Base-by-base conservation (phyloP, 192 early-diverging fungal species). In the Nowakowskiella sp. region DNA sequence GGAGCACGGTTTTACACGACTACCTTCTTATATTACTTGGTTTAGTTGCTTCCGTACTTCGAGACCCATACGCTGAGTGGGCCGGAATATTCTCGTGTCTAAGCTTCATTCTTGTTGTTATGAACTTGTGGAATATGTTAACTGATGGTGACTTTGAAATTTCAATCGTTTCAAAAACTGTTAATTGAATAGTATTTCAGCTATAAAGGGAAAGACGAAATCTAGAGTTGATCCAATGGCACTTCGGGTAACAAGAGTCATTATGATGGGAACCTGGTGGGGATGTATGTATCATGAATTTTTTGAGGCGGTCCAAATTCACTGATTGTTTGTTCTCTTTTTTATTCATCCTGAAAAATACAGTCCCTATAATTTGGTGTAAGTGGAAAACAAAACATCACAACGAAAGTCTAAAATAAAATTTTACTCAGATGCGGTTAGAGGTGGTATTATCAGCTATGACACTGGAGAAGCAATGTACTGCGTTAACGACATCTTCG, bases 401-500 rank as follows among this genome's bases (percentile, higher is more conserved):
- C 19, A 13, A 39, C 13, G 19, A 13, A 13, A 19, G 19, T 13
- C 36, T 13, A 39, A 19, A 13, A 13, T 19, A 13, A 19, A 39
- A 39, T 13, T 19, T 39, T 39, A 13, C 36, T 19, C 36, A 39
- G 36, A 39, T 19, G 19, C 13, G 13, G 36, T 39, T 39, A 13
- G 36, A 13, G 19, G 13, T 13, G 13, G 36, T 13, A 9, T 68
- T 22, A 33, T 69, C n/a, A 27, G 19, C 10, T 71, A 54, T 43
- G 49, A 7, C 6, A 49, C 44, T 13, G 58, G 60, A 16, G 68
- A 71, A 54, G 25, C 49, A 13, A 32, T 30, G 19, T 63, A 60
- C 44, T 31, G 42, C 24, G 9, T 67, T 6, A 61, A 45, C 16
- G 68, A 71, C 31, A 59, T 71, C 31, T 9, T 49, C n/a, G 54